phyloP scores from a whole-genome alignment of 2,329 filamentous ascomycete genomes.

The Cladosporium sp. region DNA sequence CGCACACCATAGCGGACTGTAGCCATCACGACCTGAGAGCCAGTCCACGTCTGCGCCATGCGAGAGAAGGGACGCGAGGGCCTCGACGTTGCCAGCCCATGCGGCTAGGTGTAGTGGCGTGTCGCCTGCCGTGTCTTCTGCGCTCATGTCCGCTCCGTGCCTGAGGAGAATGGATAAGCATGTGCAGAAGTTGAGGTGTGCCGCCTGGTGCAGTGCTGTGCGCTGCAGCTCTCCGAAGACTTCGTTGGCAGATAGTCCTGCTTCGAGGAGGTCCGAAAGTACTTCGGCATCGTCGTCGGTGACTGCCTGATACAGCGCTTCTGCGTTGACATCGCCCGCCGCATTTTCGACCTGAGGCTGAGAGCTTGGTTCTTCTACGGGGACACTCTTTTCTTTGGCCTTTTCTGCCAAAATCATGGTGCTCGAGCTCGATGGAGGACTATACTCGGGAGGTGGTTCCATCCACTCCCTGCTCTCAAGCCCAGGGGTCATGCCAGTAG shows the following conservation, averaged over 20 bases:
- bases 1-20: constrained; percentile 28
- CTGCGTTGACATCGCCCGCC: constrained; percentile 15
- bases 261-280: constrained; percentile 18
- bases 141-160: constrained; percentile 20
- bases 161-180: constrained; percentile 20
- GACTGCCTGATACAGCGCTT: constrained; percentile 23
- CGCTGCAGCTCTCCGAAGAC: constrained; percentile 23
- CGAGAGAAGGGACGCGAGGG: constrained; percentile 20
- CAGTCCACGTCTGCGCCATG: constrained; percentile 26
- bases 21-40: constrained; percentile 26
- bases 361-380: constrained; percentile 3
- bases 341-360: constrained; percentile 13
- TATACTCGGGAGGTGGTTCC: constrained; percentile 29
- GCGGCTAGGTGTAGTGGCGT: constrained; percentile 27
- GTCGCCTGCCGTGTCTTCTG: constrained; percentile 26
- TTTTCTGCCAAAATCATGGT: constrained; percentile 14
- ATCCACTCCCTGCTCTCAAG: constrained; percentile 23
- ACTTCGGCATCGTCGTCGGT: constrained; percentile 19
- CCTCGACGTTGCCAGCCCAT: constrained; percentile 27
- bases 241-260: constrained; percentile 7
- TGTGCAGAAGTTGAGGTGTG: constrained; percentile 23
- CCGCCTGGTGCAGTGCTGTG: constrained; percentile 28
- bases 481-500: constrained; percentile 22
- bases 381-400: constrained; percentile 14
- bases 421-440: constrained; percentile 16